A percentile compares a stretch with the other conserved stretches of the same genome.
phyloP scores from a whole-genome alignment of 768 basidiomycete genomes.

The Phylloporus rhodoxanthus region DNA sequence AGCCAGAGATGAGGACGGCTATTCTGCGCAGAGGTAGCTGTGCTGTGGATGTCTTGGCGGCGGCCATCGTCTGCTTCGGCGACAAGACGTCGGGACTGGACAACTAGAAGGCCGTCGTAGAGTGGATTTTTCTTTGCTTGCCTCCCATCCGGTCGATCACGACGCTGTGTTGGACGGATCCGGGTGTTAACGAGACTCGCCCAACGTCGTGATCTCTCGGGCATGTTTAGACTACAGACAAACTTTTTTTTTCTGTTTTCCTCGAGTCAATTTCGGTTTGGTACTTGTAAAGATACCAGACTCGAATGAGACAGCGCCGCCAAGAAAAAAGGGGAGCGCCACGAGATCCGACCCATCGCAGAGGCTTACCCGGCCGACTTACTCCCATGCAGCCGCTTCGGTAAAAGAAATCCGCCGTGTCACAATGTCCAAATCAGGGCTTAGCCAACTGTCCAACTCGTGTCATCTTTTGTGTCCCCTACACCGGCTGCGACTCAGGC shows the following conservation, averaged over 20 bases:
- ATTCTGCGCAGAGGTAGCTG: constrained; percentile 30
- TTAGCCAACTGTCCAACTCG: not conserved
- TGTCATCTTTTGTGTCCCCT: too few relatives aligned
- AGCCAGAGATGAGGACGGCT: constrained; percentile 62
- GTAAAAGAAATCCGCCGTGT: not conserved
- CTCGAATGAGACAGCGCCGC: not conserved
- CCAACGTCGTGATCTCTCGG: not conserved
- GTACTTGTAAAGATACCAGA: not conserved
- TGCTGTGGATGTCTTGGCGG: not conserved
- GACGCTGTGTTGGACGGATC: not conserved
- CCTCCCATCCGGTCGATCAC: not conserved
- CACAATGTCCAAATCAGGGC: not conserved
- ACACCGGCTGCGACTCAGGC: too few relatives aligned
- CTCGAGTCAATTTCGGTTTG: not conserved
- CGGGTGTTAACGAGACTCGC: not conserved
- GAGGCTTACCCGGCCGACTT: not conserved
- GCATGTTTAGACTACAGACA: not conserved
- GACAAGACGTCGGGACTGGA: not conserved
- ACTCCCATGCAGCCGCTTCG: not conserved
- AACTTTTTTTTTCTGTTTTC: not conserved
- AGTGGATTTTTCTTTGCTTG: not conserved
- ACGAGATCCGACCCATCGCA: not conserved
- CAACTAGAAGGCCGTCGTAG: constrained; percentile 2
- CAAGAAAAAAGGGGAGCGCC: not conserved
- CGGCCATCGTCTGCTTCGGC: not conserved